Conservation (phyloP, 2,329 filamentous ascomycete genomes). For the Penicillium sp. region DNA sequence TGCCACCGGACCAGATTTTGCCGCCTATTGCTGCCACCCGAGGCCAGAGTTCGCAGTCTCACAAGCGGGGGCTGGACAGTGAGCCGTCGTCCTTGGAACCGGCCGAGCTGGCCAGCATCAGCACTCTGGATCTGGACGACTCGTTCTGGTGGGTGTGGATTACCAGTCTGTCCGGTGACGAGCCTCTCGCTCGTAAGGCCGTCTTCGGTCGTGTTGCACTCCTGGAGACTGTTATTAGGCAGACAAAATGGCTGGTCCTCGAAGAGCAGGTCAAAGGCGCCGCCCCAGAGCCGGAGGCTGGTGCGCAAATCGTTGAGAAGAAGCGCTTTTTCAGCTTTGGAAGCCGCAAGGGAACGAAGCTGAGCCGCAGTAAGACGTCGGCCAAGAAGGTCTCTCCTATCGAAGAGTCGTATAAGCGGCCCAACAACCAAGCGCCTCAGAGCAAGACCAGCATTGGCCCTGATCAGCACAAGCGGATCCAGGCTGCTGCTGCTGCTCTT, state of each 20-base stretch:
- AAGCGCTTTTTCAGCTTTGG: slow-evolving; percentile 85
- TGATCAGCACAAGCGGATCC: slow-evolving; percentile 89
- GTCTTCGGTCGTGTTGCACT: slow-evolving; percentile 92
- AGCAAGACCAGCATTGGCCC: slow-evolving; percentile 83
- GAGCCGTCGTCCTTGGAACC: slow-evolving; percentile 68
- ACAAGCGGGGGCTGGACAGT: slow-evolving; percentile 66
- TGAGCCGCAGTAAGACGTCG: slow-evolving; percentile 66
- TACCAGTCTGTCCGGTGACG: slow-evolving; percentile 86
- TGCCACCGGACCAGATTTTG: slow-evolving; percentile 88
- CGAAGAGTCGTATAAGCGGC: slow-evolving; percentile 51
- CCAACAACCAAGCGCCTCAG: slow-evolving; percentile 48
- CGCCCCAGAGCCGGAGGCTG: slow-evolving; percentile 74
- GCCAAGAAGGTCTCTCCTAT: slow-evolving; percentile 53
- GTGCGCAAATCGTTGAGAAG: slow-evolving; percentile 91
- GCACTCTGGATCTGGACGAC: slow-evolving; percentile 79
- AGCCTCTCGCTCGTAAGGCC: slow-evolving; percentile 77
- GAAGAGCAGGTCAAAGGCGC: slow-evolving; percentile 96
- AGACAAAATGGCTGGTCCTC: slow-evolving; percentile 85
- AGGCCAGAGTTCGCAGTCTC: slow-evolving; percentile 81
- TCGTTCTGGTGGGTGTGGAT: slow-evolving; percentile 99
- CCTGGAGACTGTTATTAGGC: slow-evolving; percentile 77
- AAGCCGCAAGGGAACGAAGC: slow-evolving; percentile 61
- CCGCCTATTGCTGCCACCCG: slow-evolving; percentile 70
- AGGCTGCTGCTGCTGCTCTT: slow-evolving; percentile 80
- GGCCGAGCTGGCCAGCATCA: slow-evolving; percentile 91